These are phyloP conservation scores for Thielaviopsis populi DNA, from an alignment of 2,329 filamentous ascomycete species.

Conservation along the genomic window DNA sequence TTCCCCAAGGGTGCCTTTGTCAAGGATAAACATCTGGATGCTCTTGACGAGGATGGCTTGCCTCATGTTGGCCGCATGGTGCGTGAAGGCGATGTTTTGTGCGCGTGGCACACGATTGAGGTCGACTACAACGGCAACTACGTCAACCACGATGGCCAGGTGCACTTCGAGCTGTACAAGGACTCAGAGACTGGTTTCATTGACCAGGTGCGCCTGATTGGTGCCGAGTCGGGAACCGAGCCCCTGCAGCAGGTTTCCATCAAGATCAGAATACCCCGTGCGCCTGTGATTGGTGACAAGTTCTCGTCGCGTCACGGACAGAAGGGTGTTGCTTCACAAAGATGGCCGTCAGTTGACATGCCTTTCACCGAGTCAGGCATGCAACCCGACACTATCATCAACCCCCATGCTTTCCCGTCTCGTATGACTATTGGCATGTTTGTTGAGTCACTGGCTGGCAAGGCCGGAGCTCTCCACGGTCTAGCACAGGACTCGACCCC, in stretches of 20 bases:
- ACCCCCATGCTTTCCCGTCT: constrained; percentile 96
- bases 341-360: constrained; percentile 89
- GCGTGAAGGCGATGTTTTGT: constrained; percentile 67
- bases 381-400: constrained; percentile 96
- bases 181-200: constrained; percentile 77
- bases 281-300: constrained; percentile 92
- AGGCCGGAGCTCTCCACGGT: constrained; percentile 84
- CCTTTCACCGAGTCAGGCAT: constrained; percentile 94
- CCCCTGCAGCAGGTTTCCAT: constrained; percentile 78
- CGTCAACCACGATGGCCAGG: constrained; percentile 72
- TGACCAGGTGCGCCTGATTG: constrained; percentile 83
- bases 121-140: constrained; percentile 64
- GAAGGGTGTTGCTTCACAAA: constrained; percentile 91
- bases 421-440: constrained; percentile 99
- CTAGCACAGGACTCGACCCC: constrained; percentile 93
- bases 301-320: constrained; percentile 98
- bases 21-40: constrained; percentile 52
- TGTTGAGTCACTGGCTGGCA: constrained; percentile 89
- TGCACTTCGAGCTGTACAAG: constrained; percentile 87
- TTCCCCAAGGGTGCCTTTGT: constrained; percentile 68
- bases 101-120: constrained; percentile 78
- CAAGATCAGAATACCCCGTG: constrained; percentile 81
- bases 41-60: constrained; percentile 76
- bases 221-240: constrained; percentile 67
- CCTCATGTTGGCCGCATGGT: constrained; percentile 67